These are phyloP conservation scores for Botryotinia narcissicola DNA, from an alignment of 2,329 filamentous ascomycete species.

Conservation along the genomic window DNA sequence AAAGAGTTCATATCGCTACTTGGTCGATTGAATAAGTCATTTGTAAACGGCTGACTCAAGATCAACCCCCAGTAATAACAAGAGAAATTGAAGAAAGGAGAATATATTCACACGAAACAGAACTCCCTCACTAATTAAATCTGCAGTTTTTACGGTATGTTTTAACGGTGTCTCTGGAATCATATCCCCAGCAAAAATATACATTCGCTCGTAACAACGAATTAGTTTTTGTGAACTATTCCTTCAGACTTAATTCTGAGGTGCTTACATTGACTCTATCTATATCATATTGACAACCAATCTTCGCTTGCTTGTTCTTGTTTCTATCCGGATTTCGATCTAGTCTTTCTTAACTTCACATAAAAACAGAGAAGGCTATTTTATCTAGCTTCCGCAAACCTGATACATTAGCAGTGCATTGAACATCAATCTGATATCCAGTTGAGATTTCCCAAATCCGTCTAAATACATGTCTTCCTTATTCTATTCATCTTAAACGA, in stretches of 20 bases:
- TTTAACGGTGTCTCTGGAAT: rapidly evolving
- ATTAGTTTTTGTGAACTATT: neutral
- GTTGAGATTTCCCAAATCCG: neutral
- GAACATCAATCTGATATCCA: neutral
- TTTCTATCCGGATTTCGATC: neutral
- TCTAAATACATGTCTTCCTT: neutral
- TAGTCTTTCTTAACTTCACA: neutral
- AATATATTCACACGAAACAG: neutral
- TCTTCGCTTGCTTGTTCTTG: neutral
- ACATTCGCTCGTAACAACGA: neutral
- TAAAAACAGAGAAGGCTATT: neutral
- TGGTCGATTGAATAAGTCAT: neutral
- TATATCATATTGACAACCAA: neutral
- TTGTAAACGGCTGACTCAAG: neutral
- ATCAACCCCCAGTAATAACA: neutral
- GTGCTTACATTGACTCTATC: neutral
- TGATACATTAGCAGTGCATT: neutral
- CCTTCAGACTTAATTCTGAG: neutral
- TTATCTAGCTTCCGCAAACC: neutral
- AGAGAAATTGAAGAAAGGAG: neutral
- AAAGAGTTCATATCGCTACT: neutral
- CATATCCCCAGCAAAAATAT: neutral
- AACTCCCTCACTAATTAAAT: neutral
- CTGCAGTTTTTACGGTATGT: no score
- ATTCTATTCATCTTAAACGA: neutral